Percentiles rank a stretch among this genome's conserved stretches.
phyloP scores from a whole-genome alignment of 345 rosid genomes.

The Populus pruinosa region DNA sequence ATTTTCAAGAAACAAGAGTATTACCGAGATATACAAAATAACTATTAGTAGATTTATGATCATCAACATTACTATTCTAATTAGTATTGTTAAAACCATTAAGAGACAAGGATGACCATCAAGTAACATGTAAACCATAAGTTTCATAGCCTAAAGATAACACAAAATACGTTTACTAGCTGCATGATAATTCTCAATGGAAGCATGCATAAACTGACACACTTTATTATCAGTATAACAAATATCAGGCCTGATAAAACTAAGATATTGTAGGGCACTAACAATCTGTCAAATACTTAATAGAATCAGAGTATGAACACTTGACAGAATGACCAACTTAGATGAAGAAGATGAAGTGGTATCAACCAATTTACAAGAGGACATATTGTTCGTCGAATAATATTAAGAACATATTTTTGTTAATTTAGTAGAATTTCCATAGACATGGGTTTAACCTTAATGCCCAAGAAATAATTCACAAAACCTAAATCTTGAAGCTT shows the following conservation, averaged over 20 bases:
- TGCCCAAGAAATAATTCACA: background rate
- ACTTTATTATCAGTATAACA: too few species aligned
- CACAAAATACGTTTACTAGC: accelerated
- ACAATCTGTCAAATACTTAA: too few species aligned
- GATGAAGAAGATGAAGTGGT: background rate
- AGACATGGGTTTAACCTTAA: background rate
- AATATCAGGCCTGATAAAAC: too few species aligned
- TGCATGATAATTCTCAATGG: accelerated
- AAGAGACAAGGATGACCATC: too few species aligned
- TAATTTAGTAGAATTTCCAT: background rate
- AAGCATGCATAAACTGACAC: too few species aligned
- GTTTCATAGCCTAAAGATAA: too few species aligned
- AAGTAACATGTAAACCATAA: too few species aligned
- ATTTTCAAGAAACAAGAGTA: too few species aligned
- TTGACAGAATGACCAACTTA: accelerated
- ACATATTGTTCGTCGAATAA: background rate
- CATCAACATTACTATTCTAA: accelerated
- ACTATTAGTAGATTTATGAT: too few species aligned
- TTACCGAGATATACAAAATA: too few species aligned
- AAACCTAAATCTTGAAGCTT: background rate
- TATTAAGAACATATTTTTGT: background rate
- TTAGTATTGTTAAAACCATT: accelerated
- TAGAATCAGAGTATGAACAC: too few species aligned
- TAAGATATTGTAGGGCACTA: too few species aligned
- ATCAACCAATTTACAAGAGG: background rate